Base-by-base conservation (phyloP, 108 stramenopile species). In the Conticribra weissflogii region DNA sequence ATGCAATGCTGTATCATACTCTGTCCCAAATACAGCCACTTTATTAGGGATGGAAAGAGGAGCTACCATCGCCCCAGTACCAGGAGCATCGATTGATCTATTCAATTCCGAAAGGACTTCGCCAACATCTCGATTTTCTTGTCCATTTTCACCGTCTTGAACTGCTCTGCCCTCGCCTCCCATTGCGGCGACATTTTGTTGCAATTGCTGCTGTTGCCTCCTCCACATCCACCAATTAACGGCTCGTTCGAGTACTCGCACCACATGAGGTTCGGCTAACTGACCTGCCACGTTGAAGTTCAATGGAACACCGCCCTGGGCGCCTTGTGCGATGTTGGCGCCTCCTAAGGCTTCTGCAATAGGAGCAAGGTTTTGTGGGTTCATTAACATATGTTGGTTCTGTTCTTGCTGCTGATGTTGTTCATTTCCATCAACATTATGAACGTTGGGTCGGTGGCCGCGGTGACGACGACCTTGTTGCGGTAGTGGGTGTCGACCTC, bases 1-100 rank as follows among this genome's bases (percentile, higher is more conserved):
- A 34, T 81, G 80, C 56, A 86, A 55, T n/a, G 82, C 72, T 15
- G 85, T 57, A 59, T 82, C 81, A 14, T 25, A 57, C 36, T 85
- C 84, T 16, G 48, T 46, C 32, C 84, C 84, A 68, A 71, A 85
- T 0, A 71, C 34, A 4, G 77, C 47, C 0, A 61, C 55, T 24
- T 59, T 28, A 12, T 30, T 30, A 17, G 30, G 16, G 25, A 45
- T 4, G n/a, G 2, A 57, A n/a, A 8, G 16, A 57, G 28, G 3
- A 41, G 59, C 27, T 1, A 58, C 3, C 30, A 12, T 30, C 1
- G 24, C 3, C 28, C 16, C 56, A 28, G 17, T 18, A 30, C 19
- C 15, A n/a, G 9, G 12, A 8, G 0, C 24, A 57, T 31, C 15
- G 12, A 23, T 16, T 30, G n/a, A 28, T 31, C 9, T 30, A 57